Evolutionary conservation across 257 asterid genomes (phyloP), one percentile per base, ranked within the genome.

Genomic region (Gentiana straminea): DNA sequence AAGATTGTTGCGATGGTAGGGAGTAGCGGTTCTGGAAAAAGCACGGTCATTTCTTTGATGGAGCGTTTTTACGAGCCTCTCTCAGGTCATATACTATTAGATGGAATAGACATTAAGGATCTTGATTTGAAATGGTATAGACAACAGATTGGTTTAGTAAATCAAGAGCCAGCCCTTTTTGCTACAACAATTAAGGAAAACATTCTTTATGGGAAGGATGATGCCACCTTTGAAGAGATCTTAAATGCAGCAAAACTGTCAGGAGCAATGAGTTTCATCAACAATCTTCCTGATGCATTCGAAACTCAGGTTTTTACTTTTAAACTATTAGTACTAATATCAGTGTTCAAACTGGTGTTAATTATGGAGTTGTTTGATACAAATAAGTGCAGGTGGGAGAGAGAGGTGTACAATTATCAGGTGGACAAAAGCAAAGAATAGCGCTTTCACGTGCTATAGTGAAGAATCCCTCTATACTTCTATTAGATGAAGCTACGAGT

Each of bases 11-110:
- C 98, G 2, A 86, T 92, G 43, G 97, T 92, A 8, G 98, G 98
- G 57, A 97, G 94, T 36, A 92, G 98, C 65, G 98, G 98, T 35
- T 92, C 95, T 0, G 97, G 98, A 60, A 92, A 92, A 78, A 88
- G 98, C 83, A 92, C 95, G 0, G 86, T 92, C 36, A 77, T 92
- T 61, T 88, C 98, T 36, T 54, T 92, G 75, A 92, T 92, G 39
- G 95, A 92, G 68, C 94, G 98, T 10, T 88, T 92, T 70, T 92
- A 92, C 35, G 95, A 85, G 48, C 94, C 98, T 3, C 55, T 62
- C 33, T 75, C 84, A 0, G 98, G 98, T 4, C 71, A 63, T 35
- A 77, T 92, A 60, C 59, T 73, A 10, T 55, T 92, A 49, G 98
- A 92, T 68, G 98, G 95, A 49, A 61, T 44, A 49, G 68, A 88